Evolutionary conservation across 2,329 filamentous ascomycete species (phyloP), one percentile per base, ranked within the genome.

Genomic region (Pezizomycotina sp.): DNA sequence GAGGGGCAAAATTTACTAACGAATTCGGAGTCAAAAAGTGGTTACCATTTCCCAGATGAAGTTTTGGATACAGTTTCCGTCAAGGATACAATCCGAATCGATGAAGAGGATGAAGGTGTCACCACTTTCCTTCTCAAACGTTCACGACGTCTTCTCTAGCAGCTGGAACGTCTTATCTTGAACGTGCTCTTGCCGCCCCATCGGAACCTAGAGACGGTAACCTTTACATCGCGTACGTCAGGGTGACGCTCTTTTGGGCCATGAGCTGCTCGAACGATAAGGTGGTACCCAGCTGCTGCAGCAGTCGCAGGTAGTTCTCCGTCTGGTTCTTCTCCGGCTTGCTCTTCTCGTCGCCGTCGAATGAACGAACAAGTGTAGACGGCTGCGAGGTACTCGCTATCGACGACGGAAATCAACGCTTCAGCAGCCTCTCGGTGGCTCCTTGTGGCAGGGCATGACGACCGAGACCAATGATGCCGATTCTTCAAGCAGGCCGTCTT

Each of bases 371-470:
- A 19, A 93, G 55, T 95, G 89, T 39, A 93, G 77, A 56, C 86
- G 93, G 79, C 77, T 4, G 82, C 71, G 1, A 89, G 86, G 47
- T 95, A 95, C 50, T 93, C 86, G 58, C 82, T 91, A 50, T 86
- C 78, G 33, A 92, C 82, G 21, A 95, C 75, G 0, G 86, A 93
- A 58, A 93, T 75, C 49, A 93, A 4, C 86, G 89, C 29, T 77
- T 78, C 36, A 93, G 65, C 29, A 95, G 66, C 8, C 92, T 68
- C 1, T 80, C 77, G 0, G 82, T 80, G 19, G 83, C 74, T 54
- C 95, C 89, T 89, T 82, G 62, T 92, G 95, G 53, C 84, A 91
- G 4, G 86, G 89, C 83, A 95, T 93, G 40, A 95, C 77, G 42
- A 95, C 78, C 46, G 93, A 82, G 10, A 92, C 78, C 58, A 95